Evolutionary conservation across 805 yeast genomes (phyloP), one percentile per base, ranked within the genome.

Genomic region (Cyberlindnera bimundalis): DNA sequence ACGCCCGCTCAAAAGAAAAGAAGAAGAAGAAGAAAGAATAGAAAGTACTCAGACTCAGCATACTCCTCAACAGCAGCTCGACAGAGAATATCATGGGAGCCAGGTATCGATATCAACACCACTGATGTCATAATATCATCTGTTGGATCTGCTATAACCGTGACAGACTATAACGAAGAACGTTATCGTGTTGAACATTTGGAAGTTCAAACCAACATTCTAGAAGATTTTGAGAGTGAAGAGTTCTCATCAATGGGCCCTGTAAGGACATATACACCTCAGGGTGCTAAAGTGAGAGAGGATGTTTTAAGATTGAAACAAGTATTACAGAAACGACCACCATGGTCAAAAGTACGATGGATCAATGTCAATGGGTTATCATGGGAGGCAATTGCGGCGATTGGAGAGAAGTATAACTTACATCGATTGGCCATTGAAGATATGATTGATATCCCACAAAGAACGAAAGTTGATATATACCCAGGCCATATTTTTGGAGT

Each of bases 371-470:
- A 75, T 51, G 83, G 82, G 0, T 58, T 78, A n/a, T 73, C 80
- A 2, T 75, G 80, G 80, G 81, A 76, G 39, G 78, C 79, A 7
- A 69, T 78, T 7, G 64, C 73, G 8, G 56, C 68, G 1, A 62
- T 78, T 29, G 70, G 74, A 2, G 58, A 66, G 30, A 57, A 60
- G 35, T 78, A 67, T 52, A 56, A 64, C 15, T 56, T 78, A 16
- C 84, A 78, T 53, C 67, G 78, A 18, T 60, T 78, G 33, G 76
- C 82, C 0, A 62, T 78, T 33, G 84, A 78, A 53, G 83, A 78
- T 52, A 70, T 78, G 78, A 71, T 78, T 33, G 83, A 78, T 56
- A 67, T 76, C 20, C 82, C 83, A 5, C 81, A 76, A 43, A 60
- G 84, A 20, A 76, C 83, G 0, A 78, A 78, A 48, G 66, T 69